Evolutionary conservation across 2,329 filamentous ascomycete species (phyloP), one percentile per base, ranked within the genome.

Genomic region (Myriosclerotinia scirpicola): DNA sequence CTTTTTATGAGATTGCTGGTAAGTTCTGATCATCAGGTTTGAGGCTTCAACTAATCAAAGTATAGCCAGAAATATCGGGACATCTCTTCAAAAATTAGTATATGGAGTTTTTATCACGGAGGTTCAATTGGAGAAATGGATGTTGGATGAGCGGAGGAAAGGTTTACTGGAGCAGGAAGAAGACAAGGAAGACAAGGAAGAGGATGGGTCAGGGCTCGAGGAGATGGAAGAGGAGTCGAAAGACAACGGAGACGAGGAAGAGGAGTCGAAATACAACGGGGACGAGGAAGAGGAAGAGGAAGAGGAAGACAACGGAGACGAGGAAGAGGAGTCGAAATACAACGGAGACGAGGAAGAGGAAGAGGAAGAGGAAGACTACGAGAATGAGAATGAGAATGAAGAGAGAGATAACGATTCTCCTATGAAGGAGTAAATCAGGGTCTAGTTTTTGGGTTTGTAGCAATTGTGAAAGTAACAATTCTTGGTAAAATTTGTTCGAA

Each of bases 1-100:
- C 71, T 0, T 80, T 84, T 55, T 83, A 81, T 67, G 73, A 74
- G 15, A 76, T 78, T 67, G 79, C 79, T 50, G 81, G 81, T 64
- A 75, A 76, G 54, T 65, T 38, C 14, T 36, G 38, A 20, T 50
- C 46, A 2, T 61, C 36, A 22, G 8, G 26, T 30, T 61, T 38
- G 22, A 2, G 17, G n/a, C 15, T 54, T 48, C 60, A 36, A 54
- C 53, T 66, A 58, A 56, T 61, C 46, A 69, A 53, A 44, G 26
- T 17, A 26, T 67, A 76, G 75, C 74, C 48, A 65, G 67, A 12
- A 74, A 71, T 60, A 64, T 69, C 0, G 74, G 75, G 3, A 69
- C 72, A 9, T 69, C 69, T 54, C 22, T 75, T n/a, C 54, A 72
- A 17, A 70, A 67, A 34, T 67, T 77, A 14, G 65, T 75, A 1